Percentiles rank a stretch among this genome's conserved stretches.
Conservation (phyloP, 2,329 filamentous ascomycete species). For the Botrytis porri region DNA sequence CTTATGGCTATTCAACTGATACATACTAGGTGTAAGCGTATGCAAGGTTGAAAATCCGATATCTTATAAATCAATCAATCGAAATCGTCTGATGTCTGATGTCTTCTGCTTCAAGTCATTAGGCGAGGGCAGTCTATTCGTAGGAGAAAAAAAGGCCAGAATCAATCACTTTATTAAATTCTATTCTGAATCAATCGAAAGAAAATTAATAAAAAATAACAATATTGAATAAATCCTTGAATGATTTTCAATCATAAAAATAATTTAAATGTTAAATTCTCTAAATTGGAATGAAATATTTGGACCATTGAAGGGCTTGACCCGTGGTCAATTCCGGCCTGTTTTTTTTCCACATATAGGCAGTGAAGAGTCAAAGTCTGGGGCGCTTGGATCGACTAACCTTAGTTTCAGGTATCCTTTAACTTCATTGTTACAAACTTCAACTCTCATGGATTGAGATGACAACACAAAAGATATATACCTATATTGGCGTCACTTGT, state of each 20-base stretch:
- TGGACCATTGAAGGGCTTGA: too few relatives aligned
- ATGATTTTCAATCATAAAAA: too few relatives aligned
- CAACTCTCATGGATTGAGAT: neutral
- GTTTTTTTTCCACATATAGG: too few relatives aligned
- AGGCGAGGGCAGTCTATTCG: too few relatives aligned
- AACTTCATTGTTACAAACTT: neutral
- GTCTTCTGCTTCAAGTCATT: neutral
- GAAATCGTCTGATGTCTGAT: neutral
- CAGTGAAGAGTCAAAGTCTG: neutral
- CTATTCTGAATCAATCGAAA: too few relatives aligned
- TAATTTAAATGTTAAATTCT: too few relatives aligned
- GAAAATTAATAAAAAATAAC: too few relatives aligned
- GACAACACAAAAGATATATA: neutral
- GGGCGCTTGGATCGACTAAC: neutral
- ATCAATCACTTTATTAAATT: too few relatives aligned
- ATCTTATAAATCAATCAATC: neutral
- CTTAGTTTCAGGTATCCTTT: neutral
- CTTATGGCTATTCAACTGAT: neutral
- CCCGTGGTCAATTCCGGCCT: too few relatives aligned
- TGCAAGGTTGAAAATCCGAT: neutral
- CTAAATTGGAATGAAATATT: too few relatives aligned
- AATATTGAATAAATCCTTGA: too few relatives aligned
- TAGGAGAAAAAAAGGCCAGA: too few relatives aligned
- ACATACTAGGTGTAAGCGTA: neutral
- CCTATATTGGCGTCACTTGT: neutral